A percentile compares a stretch with the other conserved stretches of the same genome.
Evolutionary conservation across 495 filamentous ascomycete genomes (phyloP).

Genomic region (Amniculicola lignicola): DNA sequence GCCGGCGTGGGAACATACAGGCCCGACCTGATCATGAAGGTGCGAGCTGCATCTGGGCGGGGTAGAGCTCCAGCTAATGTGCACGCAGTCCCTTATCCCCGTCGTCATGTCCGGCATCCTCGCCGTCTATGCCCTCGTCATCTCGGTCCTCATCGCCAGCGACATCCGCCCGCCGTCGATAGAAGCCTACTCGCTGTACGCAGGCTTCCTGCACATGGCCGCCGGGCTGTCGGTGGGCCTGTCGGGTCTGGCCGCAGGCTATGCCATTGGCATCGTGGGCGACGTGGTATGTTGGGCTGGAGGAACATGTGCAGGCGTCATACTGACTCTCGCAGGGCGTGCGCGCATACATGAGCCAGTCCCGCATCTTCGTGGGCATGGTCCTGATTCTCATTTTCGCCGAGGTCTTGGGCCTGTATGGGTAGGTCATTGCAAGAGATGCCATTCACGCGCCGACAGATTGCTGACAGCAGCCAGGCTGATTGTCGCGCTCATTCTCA

Average conservation of each 20-base stretch:
- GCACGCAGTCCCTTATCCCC: conserved; percentile 74
- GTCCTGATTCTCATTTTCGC: conserved; percentile 97
- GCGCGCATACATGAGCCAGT: conserved; percentile 92
- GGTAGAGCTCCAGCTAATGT: background rate
- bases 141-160: conserved; percentile 88
- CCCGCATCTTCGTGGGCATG: conserved; percentile 95
- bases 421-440: conserved; percentile 57
- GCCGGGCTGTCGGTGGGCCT: conserved; percentile 90
- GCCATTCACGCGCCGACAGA: background rate
- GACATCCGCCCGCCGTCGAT: conserved; percentile 67
- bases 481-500: conserved; percentile 46
- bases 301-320: background rate
- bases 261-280: conserved; percentile 92
- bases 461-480: conserved; percentile 34
- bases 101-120: conserved; percentile 99
- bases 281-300: conserved; percentile 60
- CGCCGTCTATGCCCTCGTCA: conserved; percentile 94
- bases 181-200: conserved; percentile 74
- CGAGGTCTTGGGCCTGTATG: conserved; percentile 95
- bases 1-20: conserved; percentile 89
- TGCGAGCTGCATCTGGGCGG: conserved; percentile 34
- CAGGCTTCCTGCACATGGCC: conserved; percentile 87
- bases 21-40: conserved; percentile 98
- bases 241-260: conserved; percentile 91
- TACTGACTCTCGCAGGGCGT: conserved; percentile 60